Conservation (phyloP, 108 stramenopile species). For the Craspedostauros australis region DNA sequence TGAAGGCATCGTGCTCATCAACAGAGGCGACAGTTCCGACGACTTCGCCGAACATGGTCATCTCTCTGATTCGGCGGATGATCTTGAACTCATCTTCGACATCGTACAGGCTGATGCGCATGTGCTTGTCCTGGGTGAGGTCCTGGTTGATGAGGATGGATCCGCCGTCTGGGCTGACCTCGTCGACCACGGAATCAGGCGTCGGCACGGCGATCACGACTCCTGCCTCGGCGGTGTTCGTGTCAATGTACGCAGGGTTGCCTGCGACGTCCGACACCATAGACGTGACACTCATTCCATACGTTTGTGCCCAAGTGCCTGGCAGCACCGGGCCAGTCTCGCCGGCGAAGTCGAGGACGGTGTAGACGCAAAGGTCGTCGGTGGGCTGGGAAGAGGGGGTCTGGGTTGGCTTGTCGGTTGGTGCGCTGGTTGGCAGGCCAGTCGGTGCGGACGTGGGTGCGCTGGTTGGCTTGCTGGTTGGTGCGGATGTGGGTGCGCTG, state of each 20-base stretch:
- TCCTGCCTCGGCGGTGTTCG: not conserved
- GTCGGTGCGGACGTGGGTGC: conserved; percentile 1
- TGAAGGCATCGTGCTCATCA: not conserved
- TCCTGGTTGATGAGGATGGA: conserved; percentile 1
- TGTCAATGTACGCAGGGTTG: not conserved
- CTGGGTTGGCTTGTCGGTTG: not conserved
- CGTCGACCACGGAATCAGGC: not conserved
- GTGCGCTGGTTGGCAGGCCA: not conserved
- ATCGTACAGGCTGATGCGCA: not conserved
- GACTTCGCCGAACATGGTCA: too few relatives aligned
- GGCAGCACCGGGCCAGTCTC: not conserved
- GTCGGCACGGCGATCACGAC: not conserved
- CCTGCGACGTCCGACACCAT: not conserved
- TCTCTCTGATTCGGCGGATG: too few relatives aligned
- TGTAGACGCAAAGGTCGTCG: conserved; percentile 1
- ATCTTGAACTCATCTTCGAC: not conserved
- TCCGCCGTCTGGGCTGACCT: not conserved
- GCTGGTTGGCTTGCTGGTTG: not conserved
- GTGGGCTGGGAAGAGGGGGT: conserved; percentile 5
- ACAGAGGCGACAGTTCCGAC: not conserved
- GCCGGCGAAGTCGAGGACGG: not conserved
- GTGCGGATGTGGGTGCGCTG: not conserved
- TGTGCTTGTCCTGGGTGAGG: not conserved
- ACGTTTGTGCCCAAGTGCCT: not conserved
- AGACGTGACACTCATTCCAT: not conserved